Evolutionary conservation across 106 monocot species (phyloP).

Genomic region (Dioscorea alata): DNA sequence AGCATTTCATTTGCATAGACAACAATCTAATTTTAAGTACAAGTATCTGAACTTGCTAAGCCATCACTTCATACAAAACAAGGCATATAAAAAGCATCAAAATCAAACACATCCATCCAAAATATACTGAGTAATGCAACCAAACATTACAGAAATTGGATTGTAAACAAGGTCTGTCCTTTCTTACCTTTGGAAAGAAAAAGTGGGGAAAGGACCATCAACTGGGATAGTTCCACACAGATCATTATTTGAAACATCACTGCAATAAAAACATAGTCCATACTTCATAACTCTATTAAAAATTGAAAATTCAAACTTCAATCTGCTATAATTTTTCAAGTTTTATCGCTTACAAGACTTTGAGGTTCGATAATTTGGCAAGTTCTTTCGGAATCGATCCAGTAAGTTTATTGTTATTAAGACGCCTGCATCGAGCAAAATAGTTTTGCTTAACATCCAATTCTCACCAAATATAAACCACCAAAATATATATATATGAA

Average conservation of each 20-base stretch:
- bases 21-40: too few species aligned
- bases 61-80: too few species aligned
- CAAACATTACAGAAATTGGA: too few species aligned
- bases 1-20: too few species aligned
- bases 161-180: not conserved
- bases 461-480: too few species aligned
- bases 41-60: too few species aligned
- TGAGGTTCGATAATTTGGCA: conserved; percentile 62
- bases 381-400: conserved; percentile 92
- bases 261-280: conserved; percentile 14
- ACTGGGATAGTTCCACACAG: conserved; percentile 94
- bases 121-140: too few species aligned
- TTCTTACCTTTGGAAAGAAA: conserved; percentile 70
- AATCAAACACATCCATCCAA: too few species aligned
- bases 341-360: conserved; percentile 69
- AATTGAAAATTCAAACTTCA: not conserved
- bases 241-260: conserved; percentile 93
- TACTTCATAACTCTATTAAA: not conserved
- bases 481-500: not conserved
- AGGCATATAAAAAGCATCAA: too few species aligned
- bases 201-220: conserved; percentile 77
- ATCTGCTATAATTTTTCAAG: not conserved
- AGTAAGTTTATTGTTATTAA: conserved; percentile 73
- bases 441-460: too few species aligned
- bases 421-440: conserved; percentile 36